Conservation (phyloP, 345 rosid genomes). For the Euphorbia lathyris region DNA sequence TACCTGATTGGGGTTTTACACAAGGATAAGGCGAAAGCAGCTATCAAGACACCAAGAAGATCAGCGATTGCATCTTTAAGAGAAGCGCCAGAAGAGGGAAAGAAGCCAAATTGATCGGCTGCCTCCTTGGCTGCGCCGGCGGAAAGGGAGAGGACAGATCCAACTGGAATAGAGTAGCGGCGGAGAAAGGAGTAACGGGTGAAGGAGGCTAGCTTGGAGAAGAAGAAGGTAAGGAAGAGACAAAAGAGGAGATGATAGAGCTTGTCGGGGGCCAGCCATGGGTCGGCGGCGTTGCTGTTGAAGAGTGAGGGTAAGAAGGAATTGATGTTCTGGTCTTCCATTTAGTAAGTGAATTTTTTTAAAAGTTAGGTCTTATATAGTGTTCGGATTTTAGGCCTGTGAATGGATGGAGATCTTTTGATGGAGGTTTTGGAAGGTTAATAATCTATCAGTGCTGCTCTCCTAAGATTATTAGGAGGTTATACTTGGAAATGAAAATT, state of each 20-base stretch:
- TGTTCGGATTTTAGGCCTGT: not conserved
- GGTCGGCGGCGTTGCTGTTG: constrained; percentile 45
- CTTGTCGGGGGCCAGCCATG: constrained; percentile 87
- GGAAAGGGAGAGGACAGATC: constrained; percentile 65
- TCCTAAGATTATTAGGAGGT: no score
- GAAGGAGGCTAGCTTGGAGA: constrained; percentile 54
- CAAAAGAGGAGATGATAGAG: constrained; percentile 83
- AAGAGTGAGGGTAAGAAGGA: not conserved
- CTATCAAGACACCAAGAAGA: constrained; percentile 56
- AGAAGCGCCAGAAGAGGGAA: constrained; percentile 89
- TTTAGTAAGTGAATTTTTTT: not conserved
- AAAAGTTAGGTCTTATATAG: not conserved
- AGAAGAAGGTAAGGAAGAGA: constrained; percentile 53
- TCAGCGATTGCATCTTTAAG: constrained; percentile 77
- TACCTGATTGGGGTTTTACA: constrained; percentile 8
- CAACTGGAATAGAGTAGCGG: constrained; percentile 52
- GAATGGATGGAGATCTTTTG: no score
- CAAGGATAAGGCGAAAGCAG: constrained; percentile 42
- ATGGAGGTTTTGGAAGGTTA: no score
- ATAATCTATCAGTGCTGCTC: no score
- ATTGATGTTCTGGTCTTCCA: not conserved
- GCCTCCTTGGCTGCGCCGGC: constrained; percentile 93
- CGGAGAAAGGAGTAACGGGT: constrained; percentile 54
- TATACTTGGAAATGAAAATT: no score
- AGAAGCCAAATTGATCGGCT: constrained; percentile 74